A percentile compares a stretch with the other conserved stretches of the same genome.
Conservation (phyloP, 306 rosid genomes). For the Lablab purpureus region DNA sequence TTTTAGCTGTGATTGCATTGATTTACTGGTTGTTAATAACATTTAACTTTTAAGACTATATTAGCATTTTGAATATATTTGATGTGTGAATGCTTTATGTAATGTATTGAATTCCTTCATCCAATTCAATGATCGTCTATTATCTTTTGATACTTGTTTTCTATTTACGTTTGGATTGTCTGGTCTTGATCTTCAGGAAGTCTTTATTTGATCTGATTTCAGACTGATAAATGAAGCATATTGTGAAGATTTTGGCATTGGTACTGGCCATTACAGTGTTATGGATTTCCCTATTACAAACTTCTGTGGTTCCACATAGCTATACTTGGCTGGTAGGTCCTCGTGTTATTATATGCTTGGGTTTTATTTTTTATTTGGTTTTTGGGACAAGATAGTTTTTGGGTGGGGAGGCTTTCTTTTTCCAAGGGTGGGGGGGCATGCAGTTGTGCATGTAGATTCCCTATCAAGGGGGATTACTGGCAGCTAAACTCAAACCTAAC, state of each 20-base stretch:
- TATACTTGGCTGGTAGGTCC: conserved; percentile 87
- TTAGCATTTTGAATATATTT: conserved; percentile 32
- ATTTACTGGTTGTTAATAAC: background rate
- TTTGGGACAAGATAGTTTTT: conserved; percentile 2
- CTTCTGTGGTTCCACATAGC: conserved; percentile 59
- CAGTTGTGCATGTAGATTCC: background rate
- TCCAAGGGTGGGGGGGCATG: conserved; percentile 3
- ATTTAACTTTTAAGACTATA: background rate
- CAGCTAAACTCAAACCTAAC: conserved; percentile 23
- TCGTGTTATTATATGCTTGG: conserved; percentile 22
- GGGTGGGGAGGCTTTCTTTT: conserved; percentile 23
- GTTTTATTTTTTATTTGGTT: conserved; percentile 9
- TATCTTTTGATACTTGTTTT: background rate
- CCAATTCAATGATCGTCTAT: background rate
- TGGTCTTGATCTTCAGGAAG: conserved; percentile 1
- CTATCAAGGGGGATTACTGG: conserved; percentile 1
- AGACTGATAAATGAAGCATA: conserved; percentile 75
- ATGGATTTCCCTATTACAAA: conserved; percentile 80
- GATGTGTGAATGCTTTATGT: background rate
- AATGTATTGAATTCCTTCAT: conserved; percentile 16
- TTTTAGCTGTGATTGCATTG: conserved; percentile 6
- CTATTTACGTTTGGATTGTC: background rate
- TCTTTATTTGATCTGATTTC: conserved; percentile 32
- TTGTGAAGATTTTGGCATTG: conserved; percentile 71
- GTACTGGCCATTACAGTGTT: conserved; percentile 68